Evolutionary conservation across 805 yeast species (phyloP).

Genomic region (Candida fluviatilis): DNA sequence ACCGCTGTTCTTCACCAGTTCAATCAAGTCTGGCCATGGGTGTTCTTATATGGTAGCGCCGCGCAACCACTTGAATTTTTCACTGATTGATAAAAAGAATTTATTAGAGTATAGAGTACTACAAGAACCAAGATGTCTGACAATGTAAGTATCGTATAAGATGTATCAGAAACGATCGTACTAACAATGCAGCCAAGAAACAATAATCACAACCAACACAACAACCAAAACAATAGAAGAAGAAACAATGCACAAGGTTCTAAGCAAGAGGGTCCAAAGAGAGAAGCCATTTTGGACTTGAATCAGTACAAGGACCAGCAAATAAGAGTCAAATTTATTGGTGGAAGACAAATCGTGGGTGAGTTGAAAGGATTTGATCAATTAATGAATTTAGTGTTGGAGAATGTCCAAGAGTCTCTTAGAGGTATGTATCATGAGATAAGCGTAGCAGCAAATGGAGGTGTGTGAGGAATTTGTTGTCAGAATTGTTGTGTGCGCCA

Average conservation of each 20-base stretch:
- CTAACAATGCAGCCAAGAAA: slow-evolving; percentile 3
- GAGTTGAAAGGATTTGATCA: slow-evolving; percentile 79
- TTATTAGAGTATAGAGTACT: background rate
- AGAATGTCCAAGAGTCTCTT: slow-evolving; percentile 62
- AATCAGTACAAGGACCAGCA: slow-evolving; percentile 68
- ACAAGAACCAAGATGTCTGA: slow-evolving; percentile 6
- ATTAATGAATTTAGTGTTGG: slow-evolving; percentile 73
- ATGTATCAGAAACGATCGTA: background rate
- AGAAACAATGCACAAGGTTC: slow-evolving; percentile 14
- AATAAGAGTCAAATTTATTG: slow-evolving; percentile 75
- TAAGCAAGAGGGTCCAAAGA: slow-evolving; percentile 70
- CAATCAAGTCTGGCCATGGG: too few species aligned
- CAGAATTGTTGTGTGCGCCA: too few species aligned
- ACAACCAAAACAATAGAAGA: slow-evolving; percentile 13
- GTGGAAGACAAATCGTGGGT: slow-evolving; percentile 85
- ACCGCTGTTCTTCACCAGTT: too few species aligned
- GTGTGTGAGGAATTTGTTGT: too few species aligned
- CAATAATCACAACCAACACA: slow-evolving; percentile 7
- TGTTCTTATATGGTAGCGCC: background rate
- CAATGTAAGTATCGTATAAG: slow-evolving; percentile 5
- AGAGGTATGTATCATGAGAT: slow-evolving; percentile 40
- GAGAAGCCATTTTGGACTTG: slow-evolving; percentile 84
- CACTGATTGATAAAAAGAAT: background rate
- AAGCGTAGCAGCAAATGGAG: too few species aligned
- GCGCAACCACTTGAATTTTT: background rate